phyloP scores from a whole-genome alignment of 768 basidiomycete genomes.

The Lactarius pseudohatsudake region DNA sequence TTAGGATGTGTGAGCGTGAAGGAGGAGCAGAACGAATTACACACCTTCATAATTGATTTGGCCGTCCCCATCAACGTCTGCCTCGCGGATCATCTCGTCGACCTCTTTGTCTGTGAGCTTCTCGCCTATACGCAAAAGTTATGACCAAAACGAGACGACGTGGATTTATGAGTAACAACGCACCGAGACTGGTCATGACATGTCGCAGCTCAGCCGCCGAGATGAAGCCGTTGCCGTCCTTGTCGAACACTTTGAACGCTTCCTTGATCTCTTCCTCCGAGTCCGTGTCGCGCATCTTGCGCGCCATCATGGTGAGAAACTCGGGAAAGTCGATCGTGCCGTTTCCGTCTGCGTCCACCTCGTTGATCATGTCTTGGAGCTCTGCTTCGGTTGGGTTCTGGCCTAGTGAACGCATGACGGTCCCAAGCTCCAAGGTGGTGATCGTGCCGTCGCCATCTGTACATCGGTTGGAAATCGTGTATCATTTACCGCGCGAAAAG shows the following conservation, averaged over 20 bases:
- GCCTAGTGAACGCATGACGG: slow-evolving; percentile 90
- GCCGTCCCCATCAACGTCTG: slow-evolving; percentile 92
- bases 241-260: slow-evolving; percentile 97
- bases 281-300: slow-evolving; percentile 91
- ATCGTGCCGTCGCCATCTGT: slow-evolving; percentile 92
- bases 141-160: slow-evolving; percentile 11
- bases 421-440: slow-evolving; percentile 86
- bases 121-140: slow-evolving; percentile 53
- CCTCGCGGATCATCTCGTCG: slow-evolving; percentile 96
- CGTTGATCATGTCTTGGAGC: slow-evolving; percentile 94
- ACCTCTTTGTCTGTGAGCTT: slow-evolving; percentile 85
- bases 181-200: slow-evolving; percentile 90
- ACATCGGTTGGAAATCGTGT: background rate
- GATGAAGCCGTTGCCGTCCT: slow-evolving; percentile 92
- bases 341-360: slow-evolving; percentile 87
- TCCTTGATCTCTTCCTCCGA: slow-evolving; percentile 93
- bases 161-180: slow-evolving; percentile 25
- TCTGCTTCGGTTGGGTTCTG: slow-evolving; percentile 93
- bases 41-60: slow-evolving; percentile 85
- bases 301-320: slow-evolving; percentile 82
- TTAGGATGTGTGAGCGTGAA: slow-evolving; percentile 17
- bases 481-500: background rate
- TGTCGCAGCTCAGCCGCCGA: slow-evolving; percentile 81
- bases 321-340: slow-evolving; percentile 82
- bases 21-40: slow-evolving; percentile 27